These are phyloP conservation scores for Venturia aucupariae DNA, from an alignment of 2,329 filamentous ascomycete genomes.

Conservation along the genomic window DNA sequence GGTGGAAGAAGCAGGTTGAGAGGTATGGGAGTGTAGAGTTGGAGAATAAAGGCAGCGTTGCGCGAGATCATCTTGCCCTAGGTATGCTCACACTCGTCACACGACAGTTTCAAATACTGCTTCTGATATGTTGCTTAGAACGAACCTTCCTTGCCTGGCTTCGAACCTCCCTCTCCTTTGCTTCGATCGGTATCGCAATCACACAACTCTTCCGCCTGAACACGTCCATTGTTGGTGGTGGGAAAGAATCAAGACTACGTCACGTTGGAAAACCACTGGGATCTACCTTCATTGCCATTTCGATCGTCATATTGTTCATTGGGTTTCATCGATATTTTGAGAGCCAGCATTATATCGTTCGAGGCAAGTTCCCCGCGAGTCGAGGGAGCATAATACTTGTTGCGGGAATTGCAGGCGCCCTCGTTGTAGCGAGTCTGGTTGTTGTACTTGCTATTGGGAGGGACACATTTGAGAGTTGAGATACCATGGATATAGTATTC, in stretches of 20 bases:
- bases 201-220: slow-evolving; percentile 81
- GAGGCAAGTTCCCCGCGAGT: slow-evolving; percentile 71
- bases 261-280: slow-evolving; percentile 66
- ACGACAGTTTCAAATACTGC: slow-evolving; percentile 18
- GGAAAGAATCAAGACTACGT: slow-evolving; percentile 29
- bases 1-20: slow-evolving; percentile 47
- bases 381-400: slow-evolving; percentile 66
- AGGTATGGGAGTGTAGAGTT: slow-evolving; percentile 62
- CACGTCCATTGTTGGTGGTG: slow-evolving; percentile 42
- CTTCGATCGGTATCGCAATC: slow-evolving; percentile 72
- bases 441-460: slow-evolving; percentile 50
- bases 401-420: slow-evolving; percentile 49
- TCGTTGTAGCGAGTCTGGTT: slow-evolving; percentile 51
- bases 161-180: slow-evolving; percentile 71
- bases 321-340: slow-evolving; percentile 74
- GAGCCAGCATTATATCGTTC: slow-evolving; percentile 68
- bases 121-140: slow-evolving; percentile 40
- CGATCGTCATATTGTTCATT: slow-evolving; percentile 63
- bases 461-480: slow-evolving; percentile 30
- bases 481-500: background rate
- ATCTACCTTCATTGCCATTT: slow-evolving; percentile 65
- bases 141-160: slow-evolving; percentile 81
- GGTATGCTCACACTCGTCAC: slow-evolving; percentile 44
- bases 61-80: slow-evolving; percentile 70
- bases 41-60: slow-evolving; percentile 79